Evolutionary conservation across 352 stramenopile species (phyloP), one percentile per base, ranked within the genome.

Genomic region (Globisporangium mamillatum): DNA sequence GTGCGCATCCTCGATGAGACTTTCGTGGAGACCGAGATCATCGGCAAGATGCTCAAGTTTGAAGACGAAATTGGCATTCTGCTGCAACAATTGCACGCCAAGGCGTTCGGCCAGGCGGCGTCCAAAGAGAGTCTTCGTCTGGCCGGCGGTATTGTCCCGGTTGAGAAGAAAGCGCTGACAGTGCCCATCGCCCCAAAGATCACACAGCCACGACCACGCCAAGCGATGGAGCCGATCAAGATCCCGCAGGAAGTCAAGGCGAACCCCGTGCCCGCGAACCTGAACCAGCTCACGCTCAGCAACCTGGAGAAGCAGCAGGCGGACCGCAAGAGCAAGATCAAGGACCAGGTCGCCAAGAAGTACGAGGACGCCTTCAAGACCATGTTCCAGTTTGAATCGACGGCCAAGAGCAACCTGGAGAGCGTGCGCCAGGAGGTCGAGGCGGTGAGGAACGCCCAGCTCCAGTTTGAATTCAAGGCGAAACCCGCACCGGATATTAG

Each of bases 151-250:
- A 69, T 89, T 16, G 61, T 44, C 0, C 65, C 70, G 3, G 69
- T 80, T 2, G 73, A 82, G 38, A 86, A 77, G 52, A 91, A 90
- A 48, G 64, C 78, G 20, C 55, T 68, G 5, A 97, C 91, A 0
- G 76, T 96, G 1, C 88, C 89, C 0, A 61, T 91, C 2, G 86
- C 83, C 0, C 91, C 91, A 8, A 97, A 97, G 12, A 86, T 97
- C 41, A 97, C 90, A 6, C 86, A 93, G 61, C 91, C 90, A 16
- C 88, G 83, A 50, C 89, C 89, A 25, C 74, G 84, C 7, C 69
- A 80, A 57, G 79, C 85, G 1, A 72, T 81, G 1, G 89, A 96
- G 55, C 91, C 91, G 4, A 84, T 92, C 27, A 80, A 79, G 7
- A 97, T 98, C 60, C 75, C 80, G 18, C 82, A 92, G 32, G 76